phyloP scores from a whole-genome alignment of 352 stramenopile genomes.

The Aphanomyces stellatus region DNA sequence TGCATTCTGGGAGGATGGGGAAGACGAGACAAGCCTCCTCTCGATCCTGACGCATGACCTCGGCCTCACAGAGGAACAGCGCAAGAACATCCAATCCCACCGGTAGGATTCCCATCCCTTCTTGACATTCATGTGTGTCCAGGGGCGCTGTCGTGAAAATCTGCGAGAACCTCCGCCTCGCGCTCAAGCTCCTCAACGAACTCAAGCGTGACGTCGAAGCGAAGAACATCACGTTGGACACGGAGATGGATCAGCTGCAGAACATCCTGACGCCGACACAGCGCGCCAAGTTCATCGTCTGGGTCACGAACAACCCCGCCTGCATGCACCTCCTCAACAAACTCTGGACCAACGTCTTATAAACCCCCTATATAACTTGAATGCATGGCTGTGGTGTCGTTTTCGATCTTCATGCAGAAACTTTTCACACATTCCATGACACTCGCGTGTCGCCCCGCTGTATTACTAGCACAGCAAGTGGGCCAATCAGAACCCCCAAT shows the following conservation, averaged over 20 bases:
- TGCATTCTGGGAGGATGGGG: conserved; percentile 82
- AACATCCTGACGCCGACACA: conserved; percentile 91
- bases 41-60: conserved; percentile 86
- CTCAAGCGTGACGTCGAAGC: conserved; percentile 82
- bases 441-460: too few relatives aligned
- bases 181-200: conserved; percentile 79
- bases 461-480: too few relatives aligned
- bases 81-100: conserved; percentile 89
- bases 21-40: conserved; percentile 85
- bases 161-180: conserved; percentile 85
- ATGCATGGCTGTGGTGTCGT: too few relatives aligned
- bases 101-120: conserved; percentile 34
- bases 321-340: conserved; percentile 97
- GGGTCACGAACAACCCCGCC: conserved; percentile 92
- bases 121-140: neutral
- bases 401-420: too few relatives aligned
- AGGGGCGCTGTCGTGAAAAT: conserved; percentile 57
- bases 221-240: conserved; percentile 90
- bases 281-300: conserved; percentile 93
- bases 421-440: too few relatives aligned
- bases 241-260: conserved; percentile 91
- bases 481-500: too few relatives aligned
- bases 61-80: conserved; percentile 86
- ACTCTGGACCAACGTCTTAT: conserved; percentile 88
- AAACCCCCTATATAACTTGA: conserved; percentile 20